phyloP scores from a whole-genome alignment of 2,329 filamentous ascomycete species.

The Alternaria sp. region DNA sequence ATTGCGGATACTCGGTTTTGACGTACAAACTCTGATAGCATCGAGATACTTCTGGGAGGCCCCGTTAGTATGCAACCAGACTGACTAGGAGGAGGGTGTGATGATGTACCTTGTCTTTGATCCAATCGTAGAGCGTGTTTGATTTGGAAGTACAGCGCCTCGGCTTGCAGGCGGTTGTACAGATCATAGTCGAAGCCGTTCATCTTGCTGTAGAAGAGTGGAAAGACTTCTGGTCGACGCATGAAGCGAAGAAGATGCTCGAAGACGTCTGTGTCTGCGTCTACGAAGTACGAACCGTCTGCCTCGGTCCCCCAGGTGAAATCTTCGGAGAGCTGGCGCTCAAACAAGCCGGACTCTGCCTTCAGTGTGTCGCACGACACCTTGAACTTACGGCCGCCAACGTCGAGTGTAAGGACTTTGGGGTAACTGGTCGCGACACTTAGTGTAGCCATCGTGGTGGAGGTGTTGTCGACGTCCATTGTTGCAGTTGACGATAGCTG shows the following conservation, averaged over 20 bases:
- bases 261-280: slow-evolving; percentile 51
- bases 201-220: slow-evolving; percentile 47
- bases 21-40: slow-evolving; percentile 26
- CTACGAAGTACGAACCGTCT: slow-evolving; percentile 52
- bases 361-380: slow-evolving; percentile 16
- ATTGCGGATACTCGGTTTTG: not conserved
- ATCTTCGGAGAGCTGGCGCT: slow-evolving; percentile 7
- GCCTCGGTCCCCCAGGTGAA: slow-evolving; percentile 18
- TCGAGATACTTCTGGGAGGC: slow-evolving; percentile 28
- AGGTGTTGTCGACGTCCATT: not conserved
- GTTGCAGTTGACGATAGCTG: not conserved
- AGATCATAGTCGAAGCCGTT: slow-evolving; percentile 47
- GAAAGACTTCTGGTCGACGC: slow-evolving; percentile 28
- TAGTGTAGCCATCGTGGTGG: not conserved
- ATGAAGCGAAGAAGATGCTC: slow-evolving; percentile 33
- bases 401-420: slow-evolving; percentile 23
- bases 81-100: too few species aligned
- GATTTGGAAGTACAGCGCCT: slow-evolving; percentile 51
- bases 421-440: slow-evolving; percentile 5
- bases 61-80: too few species aligned
- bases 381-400: slow-evolving; percentile 29
- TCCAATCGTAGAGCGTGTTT: slow-evolving; percentile 43
- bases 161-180: slow-evolving; percentile 45
- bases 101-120: slow-evolving; percentile 22
- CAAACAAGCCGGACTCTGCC: slow-evolving; percentile 22